Percentiles rank a stretch among this genome's conserved stretches.
Conservation (phyloP, 192 early-diverging fungal species). For the Gaertneriomyces sp. region DNA sequence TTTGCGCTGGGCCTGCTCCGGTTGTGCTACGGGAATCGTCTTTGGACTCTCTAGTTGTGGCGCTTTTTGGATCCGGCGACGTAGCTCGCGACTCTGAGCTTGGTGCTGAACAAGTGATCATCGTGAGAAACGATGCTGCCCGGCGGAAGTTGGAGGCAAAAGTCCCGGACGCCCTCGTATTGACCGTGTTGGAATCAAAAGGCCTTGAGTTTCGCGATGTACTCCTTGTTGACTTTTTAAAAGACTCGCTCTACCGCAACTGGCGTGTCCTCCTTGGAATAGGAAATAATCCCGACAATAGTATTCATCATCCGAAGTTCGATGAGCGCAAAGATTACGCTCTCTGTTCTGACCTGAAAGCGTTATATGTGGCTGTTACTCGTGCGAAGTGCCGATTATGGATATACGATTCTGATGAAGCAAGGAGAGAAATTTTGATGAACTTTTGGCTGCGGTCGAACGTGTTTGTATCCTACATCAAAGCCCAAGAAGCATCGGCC, state of each 20-base stretch:
- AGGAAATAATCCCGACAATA: neutral
- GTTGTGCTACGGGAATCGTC: neutral
- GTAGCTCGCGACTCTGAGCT: neutral
- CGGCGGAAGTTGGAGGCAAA: neutral
- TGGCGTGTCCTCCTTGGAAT: conserved; percentile 6
- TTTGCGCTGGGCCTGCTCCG: conserved; percentile 4
- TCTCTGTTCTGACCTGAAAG: neutral
- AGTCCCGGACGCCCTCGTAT: neutral
- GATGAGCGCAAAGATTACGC: neutral
- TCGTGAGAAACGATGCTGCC: neutral
- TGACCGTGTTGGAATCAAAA: conserved; percentile 8
- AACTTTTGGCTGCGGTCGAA: neutral
- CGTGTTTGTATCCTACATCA: neutral
- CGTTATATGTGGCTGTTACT: conserved; percentile 11
- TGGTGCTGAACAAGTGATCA: conserved; percentile 13
- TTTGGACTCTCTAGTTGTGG: neutral
- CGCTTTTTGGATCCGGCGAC: conserved; percentile 6
- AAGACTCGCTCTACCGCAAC: neutral
- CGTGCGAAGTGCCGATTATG: conserved; percentile 3
- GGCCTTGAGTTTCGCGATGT: conserved; percentile 13
- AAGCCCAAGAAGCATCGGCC: neutral
- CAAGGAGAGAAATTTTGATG: neutral
- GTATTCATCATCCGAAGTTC: neutral
- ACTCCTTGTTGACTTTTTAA: neutral
- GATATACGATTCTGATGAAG: conserved; percentile 2